Base-by-base conservation (phyloP, 441 rosid genomes). In the Pelargonium cotyledonis region DNA sequence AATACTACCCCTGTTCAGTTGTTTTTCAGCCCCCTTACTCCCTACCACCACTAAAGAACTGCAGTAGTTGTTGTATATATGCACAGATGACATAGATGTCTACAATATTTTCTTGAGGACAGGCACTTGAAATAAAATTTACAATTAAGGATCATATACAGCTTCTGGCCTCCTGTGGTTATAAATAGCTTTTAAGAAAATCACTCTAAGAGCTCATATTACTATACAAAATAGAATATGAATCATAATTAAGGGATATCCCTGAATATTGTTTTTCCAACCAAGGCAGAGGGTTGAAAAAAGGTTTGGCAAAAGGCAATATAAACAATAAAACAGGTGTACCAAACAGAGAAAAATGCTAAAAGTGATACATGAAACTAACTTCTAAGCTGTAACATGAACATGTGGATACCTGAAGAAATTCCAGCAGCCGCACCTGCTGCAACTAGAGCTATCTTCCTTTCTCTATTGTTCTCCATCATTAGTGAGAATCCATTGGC, bases 381-480 rank as follows among this genome's bases (percentile, higher is more conserved):
- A 29, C 21, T 18, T 51, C 53, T 18, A 57, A 40, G n/a, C n/a
- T 51, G 6, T 40, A 35, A 65, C 29, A 65, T 15, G 47, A 65
- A 40, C 38, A 40, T 65, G 21, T 1, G 8, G 21, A 65, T 78
- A 93, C 98, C 98, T 76, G 97, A 88, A 68, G 97, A 85, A 85
- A 94, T 91, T 70, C 99, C 99, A 83, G 97, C 83, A 0, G 96
- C 99, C 2, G 99, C 96, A 80, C 98, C 98, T 73, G 98, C 99
- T 44, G 96, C 97, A 58, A 92, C 83, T 74, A 94, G 97, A 77
- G 97, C 92, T 65, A 86, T 91, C 75, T 85, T 88, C 78, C 96
- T 87, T 72, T 94, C 96, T 83, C 98, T 86, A 79, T 94, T 94
- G 80, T 86, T 91, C 79, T 91, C 96, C 97, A 94, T 94, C 91